phyloP scores from a whole-genome alignment of 1,139 yeast species.

The Geotrichum candidum region DNA sequence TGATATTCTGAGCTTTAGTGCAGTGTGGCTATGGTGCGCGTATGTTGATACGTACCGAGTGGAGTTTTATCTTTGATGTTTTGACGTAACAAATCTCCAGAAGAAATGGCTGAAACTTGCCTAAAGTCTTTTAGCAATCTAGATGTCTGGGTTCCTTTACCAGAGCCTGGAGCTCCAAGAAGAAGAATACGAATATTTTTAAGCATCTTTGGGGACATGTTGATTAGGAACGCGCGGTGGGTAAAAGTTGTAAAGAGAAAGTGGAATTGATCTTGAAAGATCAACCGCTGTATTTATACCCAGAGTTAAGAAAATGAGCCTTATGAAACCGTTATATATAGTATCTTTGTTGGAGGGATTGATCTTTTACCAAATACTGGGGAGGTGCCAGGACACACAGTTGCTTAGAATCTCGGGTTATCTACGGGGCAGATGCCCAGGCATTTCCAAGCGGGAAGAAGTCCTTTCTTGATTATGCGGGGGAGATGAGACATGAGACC shows the following conservation, averaged over 20 bases:
- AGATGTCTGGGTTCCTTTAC: slow-evolving; percentile 84
- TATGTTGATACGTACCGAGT: slow-evolving; percentile 43
- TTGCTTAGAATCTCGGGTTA: no score
- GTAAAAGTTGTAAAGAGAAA: not conserved
- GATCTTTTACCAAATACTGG: no score
- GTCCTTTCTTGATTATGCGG: no score
- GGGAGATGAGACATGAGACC: no score
- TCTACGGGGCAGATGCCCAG: no score
- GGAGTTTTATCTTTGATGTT: slow-evolving; percentile 54
- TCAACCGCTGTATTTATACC: not conserved
- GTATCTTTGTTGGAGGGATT: no score
- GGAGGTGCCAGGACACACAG: no score
- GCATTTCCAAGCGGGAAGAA: no score
- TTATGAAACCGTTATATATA: not conserved
- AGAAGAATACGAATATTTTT: slow-evolving; percentile 60
- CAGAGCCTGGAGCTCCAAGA: slow-evolving; percentile 92
- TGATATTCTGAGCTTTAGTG: not conserved
- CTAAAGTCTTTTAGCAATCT: slow-evolving; percentile 53
- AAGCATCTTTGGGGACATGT: slow-evolving; percentile 9
- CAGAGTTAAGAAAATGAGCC: not conserved
- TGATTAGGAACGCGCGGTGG: not conserved
- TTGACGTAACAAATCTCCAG: slow-evolving; percentile 75
- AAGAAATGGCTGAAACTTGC: slow-evolving; percentile 47
- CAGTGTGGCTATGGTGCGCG: not conserved
- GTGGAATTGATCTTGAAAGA: not conserved